phyloP scores from a whole-genome alignment of 2,329 filamentous ascomycete genomes.

The Coniochaeta sp. region DNA sequence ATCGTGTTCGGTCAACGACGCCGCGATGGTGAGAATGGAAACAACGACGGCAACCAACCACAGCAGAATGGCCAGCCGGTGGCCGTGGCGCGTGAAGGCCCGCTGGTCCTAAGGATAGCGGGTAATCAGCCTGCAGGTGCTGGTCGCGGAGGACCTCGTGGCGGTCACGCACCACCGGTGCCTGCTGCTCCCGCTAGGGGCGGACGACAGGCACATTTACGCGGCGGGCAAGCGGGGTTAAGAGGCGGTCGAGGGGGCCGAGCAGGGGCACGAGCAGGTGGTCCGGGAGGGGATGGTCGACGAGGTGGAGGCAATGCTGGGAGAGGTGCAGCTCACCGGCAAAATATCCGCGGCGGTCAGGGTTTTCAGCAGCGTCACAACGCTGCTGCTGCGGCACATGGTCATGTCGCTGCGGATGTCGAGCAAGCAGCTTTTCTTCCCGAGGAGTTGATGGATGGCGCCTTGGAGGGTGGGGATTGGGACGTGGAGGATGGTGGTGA shows the following conservation, averaged over 20 bases:
- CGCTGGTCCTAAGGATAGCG: constrained; percentile 48
- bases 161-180: constrained; percentile 18
- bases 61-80: constrained; percentile 18
- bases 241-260: constrained; percentile 5
- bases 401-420: not conserved
- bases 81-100: constrained; percentile 47
- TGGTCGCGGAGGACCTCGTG: constrained; percentile 18
- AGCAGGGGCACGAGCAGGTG: constrained; percentile 4
- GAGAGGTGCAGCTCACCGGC: constrained; percentile 1
- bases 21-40: not conserved
- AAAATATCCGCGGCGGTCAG: constrained; percentile 1
- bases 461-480: not conserved
- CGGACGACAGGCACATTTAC: constrained; percentile 13
- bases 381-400: not conserved
- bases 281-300: not conserved
- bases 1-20: constrained; percentile 14
- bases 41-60: constrained; percentile 13
- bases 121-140: constrained; percentile 22
- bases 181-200: constrained; percentile 3
- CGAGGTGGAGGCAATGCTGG: constrained; percentile 5
- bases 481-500: not conserved
- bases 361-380: constrained; percentile 4
- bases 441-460: not conserved
- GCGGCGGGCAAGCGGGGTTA: constrained; percentile 6
- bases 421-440: not conserved